Base-by-base conservation (phyloP, 2,329 filamentous ascomycete species). In the Aspergillus chevalieri region DNA sequence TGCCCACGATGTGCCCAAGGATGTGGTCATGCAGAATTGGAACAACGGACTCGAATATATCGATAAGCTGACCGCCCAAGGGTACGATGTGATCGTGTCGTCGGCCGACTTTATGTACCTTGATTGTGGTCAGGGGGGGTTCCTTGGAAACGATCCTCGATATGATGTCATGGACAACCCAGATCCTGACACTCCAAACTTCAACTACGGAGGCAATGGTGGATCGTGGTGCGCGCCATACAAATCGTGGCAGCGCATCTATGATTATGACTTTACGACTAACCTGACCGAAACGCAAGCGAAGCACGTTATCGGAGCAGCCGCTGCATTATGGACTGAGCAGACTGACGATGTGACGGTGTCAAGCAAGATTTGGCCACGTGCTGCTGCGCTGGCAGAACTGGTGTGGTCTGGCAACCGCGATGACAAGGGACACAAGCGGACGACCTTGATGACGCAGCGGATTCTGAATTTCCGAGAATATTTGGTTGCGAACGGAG, bases 161-260 rank as follows among this genome's bases (percentile, higher is more conserved):
- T 82, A 82, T 69, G 73, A 82, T 57, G 74, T 77, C 28, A 70
- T 74, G 67, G 59, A 60, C 41, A 81, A 82, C 60, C 78, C 78
- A 0, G 72, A 76, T 52, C 65, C 70, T 6, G 60, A 59, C 15
- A 62, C 60, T 1, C 62, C 71, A 3, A 78, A 69, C 58, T 80
- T 80, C 73, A 81, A 81, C 70, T 81, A 76, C 59, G 69, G 69
- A n/a, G 78, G 73, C 42, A 54, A 48, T 19, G 78, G 78, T 36
- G 78, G 78, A 15, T 78, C 74, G n/a, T 81, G 78, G 78, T 81
- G 78, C 58, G 74, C 73, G 0, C 78, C 78, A 0, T 81, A 80
- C 70, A 81, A 81, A 63, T 79, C 77, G 17, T 81, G 78, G 78
- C 78, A 81, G 61, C 77, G 78, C 44, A 80, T 81, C 64, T 81